These are phyloP conservation scores for Loxodes magnus DNA, from an alignment of 73 alveolate genomes.

Conservation along the genomic window DNA sequence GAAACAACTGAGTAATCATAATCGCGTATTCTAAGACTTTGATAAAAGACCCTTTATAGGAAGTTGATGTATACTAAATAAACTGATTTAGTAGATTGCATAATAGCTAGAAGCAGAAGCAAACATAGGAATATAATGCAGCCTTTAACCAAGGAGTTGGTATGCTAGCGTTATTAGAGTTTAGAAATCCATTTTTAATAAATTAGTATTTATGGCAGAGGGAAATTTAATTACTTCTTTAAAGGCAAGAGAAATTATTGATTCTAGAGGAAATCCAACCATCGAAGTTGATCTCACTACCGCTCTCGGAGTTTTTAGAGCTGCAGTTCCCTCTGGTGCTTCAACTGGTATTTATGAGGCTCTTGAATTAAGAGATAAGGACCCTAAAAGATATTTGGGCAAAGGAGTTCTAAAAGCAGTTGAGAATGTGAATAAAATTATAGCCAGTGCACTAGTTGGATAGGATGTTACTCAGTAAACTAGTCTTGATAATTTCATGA, in stretches of 20 bases:
- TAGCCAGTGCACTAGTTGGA: slow-evolving; percentile 65
- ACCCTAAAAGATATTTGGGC: slow-evolving; percentile 67
- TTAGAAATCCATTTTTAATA: too few species aligned
- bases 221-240: too few species aligned
- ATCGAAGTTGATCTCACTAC: slow-evolving; percentile 83
- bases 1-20: too few species aligned
- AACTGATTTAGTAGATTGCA: too few species aligned
- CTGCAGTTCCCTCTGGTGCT: slow-evolving; percentile 95
- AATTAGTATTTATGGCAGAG: too few species aligned
- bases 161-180: too few species aligned
- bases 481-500: slow-evolving; percentile 69
- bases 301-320: slow-evolving; percentile 67
- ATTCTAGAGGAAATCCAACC: slow-evolving; percentile 94
- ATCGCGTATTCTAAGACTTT: too few species aligned
- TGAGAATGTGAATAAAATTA: slow-evolving; percentile 60
- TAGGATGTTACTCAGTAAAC: slow-evolving; percentile 56
- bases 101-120: too few species aligned
- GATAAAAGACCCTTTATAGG: too few species aligned
- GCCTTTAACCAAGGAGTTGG: too few species aligned
- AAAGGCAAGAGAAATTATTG: slow-evolving; percentile 89
- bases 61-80: too few species aligned
- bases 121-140: too few species aligned
- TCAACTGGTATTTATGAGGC: slow-evolving; percentile 96
- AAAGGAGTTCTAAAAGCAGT: slow-evolving; percentile 95
- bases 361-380: slow-evolving; percentile 69